Evolutionary conservation across 192 early-diverging fungal species (phyloP), one percentile per base, ranked within the genome.

Genomic region (Umbelopsis isabellina): DNA sequence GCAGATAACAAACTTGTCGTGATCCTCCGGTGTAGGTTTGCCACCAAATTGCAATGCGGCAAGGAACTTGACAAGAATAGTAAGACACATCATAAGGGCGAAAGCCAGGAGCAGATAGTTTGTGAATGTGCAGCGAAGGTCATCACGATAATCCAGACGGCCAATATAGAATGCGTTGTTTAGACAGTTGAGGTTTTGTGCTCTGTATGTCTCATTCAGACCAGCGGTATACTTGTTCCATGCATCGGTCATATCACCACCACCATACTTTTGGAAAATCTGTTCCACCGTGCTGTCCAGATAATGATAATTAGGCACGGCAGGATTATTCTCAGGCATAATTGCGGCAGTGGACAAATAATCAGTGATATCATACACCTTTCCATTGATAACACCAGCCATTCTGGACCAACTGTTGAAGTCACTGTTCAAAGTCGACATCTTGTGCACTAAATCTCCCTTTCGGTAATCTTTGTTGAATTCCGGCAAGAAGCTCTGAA

Each of bases 1-100:
- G 71, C 90, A 92, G 70, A 98, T 96, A 41, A 97, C 93, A 88
- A 97, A 97, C 85, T 95, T 96, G 85, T 98, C 94, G 69, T 93
- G 92, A 75, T 95, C 92, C 72, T 97, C 95, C 13, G 91, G 90
- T 13, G 82, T 86, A 77, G 89, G 90, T 44, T 81, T 80, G 55
- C 85, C 79, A 18, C 89, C 86, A 45, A 96, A 91, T 69, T 92
- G 92, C 70, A 93, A 77, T 20, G 92, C 91, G 5, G 92, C 87
- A 70, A 93, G 81, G 75, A 94, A 94, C 81, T 93, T 91, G 66
- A 92, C 82, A 23, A 82, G 51, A 22, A 97, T 95, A 9, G 91
- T 83, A 9, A 77, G 73, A 55, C 91, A 90, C 88, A 93, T 88
- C 33, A 93, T 16, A 25, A 72, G 79, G 27, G 92, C 88, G 41